phyloP scores from a whole-genome alignment of 345 rosid genomes.

The Noccaea caerulescens region DNA sequence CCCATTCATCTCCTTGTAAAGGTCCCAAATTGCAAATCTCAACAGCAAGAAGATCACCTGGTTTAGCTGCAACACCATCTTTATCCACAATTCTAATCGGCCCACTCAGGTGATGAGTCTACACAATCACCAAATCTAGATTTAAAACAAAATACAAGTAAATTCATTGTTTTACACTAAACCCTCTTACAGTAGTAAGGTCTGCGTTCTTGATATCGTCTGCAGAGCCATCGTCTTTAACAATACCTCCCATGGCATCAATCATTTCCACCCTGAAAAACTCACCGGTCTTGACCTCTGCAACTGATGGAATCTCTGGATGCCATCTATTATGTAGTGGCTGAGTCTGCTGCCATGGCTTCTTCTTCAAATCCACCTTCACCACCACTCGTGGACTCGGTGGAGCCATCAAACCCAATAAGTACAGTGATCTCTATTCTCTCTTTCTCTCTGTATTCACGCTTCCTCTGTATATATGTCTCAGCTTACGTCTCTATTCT shows the following conservation, averaged over 20 bases:
- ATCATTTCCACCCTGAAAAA: conserved; percentile 69
- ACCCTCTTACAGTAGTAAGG: conserved; percentile 56
- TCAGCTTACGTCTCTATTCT: not conserved
- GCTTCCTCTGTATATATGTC: not conserved
- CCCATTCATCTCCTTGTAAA: conserved; percentile 92
- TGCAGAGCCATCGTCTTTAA: conserved; percentile 69
- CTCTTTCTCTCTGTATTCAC: not conserved
- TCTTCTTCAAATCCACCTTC: conserved; percentile 67
- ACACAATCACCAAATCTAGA: conserved; percentile 19
- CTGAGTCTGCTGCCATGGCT: conserved; percentile 66
- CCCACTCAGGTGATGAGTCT: conserved; percentile 86
- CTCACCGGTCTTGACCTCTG: conserved; percentile 55
- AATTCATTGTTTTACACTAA: not conserved
- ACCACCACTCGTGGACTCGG: conserved; percentile 58
- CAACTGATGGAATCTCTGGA: conserved; percentile 65
- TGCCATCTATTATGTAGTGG: conserved; percentile 87
- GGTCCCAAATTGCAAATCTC: conserved; percentile 93
- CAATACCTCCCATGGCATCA: conserved; percentile 67
- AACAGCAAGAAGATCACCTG: conserved; percentile 80
- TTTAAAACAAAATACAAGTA: too few relatives aligned
- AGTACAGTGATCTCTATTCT: not conserved
- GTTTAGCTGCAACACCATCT: conserved; percentile 70
- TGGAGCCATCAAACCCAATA: conserved; percentile 56
- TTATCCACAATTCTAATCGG: conserved; percentile 69
- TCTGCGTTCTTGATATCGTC: conserved; percentile 55